phyloP scores from a whole-genome alignment of 805 yeast genomes.

The Candida vartiovaarae region DNA sequence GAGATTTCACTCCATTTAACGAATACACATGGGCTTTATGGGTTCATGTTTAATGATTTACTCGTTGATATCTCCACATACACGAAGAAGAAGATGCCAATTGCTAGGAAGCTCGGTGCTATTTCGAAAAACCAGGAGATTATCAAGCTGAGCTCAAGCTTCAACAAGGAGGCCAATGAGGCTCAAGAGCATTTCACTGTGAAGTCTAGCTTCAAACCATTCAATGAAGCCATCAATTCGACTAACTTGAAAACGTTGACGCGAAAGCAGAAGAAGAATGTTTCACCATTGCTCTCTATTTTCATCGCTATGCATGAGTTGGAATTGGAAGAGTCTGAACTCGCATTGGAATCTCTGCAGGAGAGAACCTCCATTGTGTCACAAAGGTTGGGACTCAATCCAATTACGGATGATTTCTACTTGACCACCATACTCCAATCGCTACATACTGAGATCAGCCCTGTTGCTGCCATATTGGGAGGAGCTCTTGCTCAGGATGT shows the following conservation, averaged over 20 bases:
- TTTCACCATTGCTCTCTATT: conserved; percentile 53
- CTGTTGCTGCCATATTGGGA: conserved; percentile 82
- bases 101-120: conserved; percentile 46
- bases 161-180: conserved; percentile 29
- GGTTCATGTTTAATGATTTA: conserved; percentile 75
- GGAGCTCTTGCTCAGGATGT: conserved; percentile 89
- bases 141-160: conserved; percentile 27
- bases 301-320: conserved; percentile 51
- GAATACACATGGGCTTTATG: conserved; percentile 73
- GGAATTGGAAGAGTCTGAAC: conserved; percentile 18
- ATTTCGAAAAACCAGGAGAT: conserved; percentile 37
- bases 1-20: conserved; percentile 62
- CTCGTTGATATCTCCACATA: conserved; percentile 51
- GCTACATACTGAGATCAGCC: conserved; percentile 60
- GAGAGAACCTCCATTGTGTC: conserved; percentile 27
- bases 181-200: conserved; percentile 31
- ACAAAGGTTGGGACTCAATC: conserved; percentile 31
- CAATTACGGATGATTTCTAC: conserved; percentile 36
- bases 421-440: conserved; percentile 39
- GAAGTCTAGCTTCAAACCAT: conserved; percentile 30
- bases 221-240: conserved; percentile 28
- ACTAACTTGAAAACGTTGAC: conserved; percentile 21
- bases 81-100: conserved; percentile 42
- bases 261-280: conserved; percentile 36
- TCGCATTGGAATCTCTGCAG: conserved; percentile 26